These are phyloP conservation scores for Paramecium sonneborni DNA, from an alignment of 73 alveolate species.

Conservation along the genomic window DNA sequence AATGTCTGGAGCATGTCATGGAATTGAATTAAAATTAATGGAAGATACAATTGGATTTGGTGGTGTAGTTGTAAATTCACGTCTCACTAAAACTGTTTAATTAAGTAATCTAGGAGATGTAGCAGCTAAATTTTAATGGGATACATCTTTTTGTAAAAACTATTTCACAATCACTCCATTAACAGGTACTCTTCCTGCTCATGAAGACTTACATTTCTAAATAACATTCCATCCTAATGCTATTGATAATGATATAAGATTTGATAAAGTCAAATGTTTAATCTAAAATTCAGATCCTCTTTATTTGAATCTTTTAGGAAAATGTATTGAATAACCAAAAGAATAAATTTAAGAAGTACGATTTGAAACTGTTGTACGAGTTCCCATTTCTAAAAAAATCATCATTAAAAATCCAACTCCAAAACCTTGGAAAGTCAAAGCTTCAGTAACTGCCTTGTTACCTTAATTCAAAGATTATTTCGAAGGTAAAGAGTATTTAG, in stretches of 20 bases:
- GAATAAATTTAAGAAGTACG: slow-evolving; percentile 88
- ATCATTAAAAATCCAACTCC: slow-evolving; percentile 93
- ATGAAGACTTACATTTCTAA: slow-evolving; percentile 92
- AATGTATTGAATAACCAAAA: slow-evolving; percentile 89
- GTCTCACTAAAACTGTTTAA: slow-evolving; percentile 86
- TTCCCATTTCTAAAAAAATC: slow-evolving; percentile 85
- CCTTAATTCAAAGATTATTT: slow-evolving; percentile 88
- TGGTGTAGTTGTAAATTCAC: slow-evolving; percentile 92
- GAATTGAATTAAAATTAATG: slow-evolving; percentile 97
- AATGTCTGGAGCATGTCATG: slow-evolving; percentile 97
- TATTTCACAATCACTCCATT: slow-evolving; percentile 96
- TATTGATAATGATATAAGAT: slow-evolving; percentile 90
- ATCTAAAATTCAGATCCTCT: slow-evolving; percentile 95
- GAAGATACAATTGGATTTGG: slow-evolving; percentile 99
- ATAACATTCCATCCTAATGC: slow-evolving; percentile 98
- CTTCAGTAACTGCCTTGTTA: slow-evolving; percentile 88
- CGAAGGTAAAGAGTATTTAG: slow-evolving; percentile 89
- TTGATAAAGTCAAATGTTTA: slow-evolving; percentile 94
- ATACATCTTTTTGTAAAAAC: slow-evolving; percentile 86
- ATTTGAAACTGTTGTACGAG: slow-evolving; percentile 96
- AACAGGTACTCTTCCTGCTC: slow-evolving; percentile 94
- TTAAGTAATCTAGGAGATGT: slow-evolving; percentile 97
- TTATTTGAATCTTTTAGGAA: slow-evolving; percentile 88
- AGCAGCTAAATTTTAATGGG: slow-evolving; percentile 96
- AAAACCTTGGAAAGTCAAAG: slow-evolving; percentile 95